Evolutionary conservation across 768 basidiomycete species (phyloP), one percentile per base, ranked within the genome.

Genomic region (Trametes elegans): DNA sequence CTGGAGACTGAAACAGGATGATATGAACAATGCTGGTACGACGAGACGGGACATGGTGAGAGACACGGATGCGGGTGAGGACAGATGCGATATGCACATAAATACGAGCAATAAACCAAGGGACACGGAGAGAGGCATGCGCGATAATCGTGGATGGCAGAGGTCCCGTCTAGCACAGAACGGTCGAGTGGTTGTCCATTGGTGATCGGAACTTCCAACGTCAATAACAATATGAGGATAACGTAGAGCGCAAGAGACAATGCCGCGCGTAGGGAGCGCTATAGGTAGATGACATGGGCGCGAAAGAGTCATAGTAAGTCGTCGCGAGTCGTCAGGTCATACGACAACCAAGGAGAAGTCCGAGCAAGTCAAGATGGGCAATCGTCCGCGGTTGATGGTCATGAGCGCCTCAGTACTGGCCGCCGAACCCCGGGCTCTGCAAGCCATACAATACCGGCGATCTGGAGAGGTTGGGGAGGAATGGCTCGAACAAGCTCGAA

Each of bases 181-280:
- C 52, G 18, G 36, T 28, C 5, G 56, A 47, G 39, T 52, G n/a
- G n/a, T n/a, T n/a, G 51, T 36, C 51, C 42, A 36, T 45, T 36
- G 23, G n/a, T 7, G 54, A 52, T 41, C 59, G 44, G 53, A 55
- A 48, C 39, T 13, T 27, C 28, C 46, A 41, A 29, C 16, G 26
- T 45, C 39, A 52, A 56, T 58, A 58, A 58, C 29, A 36, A 58
- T 56, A 51, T 39, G 19, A 50, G 42, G 36, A 56, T 39, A 60
- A 49, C 34, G 43, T 53, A 42, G 43, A 36, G 24, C 42, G 34
- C n/a, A 11, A 23, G 9, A 31, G 18, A 24, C 40, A 9, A 24
- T 23, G 38, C 38, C n/a, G 34, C 34, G n/a, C 13, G 5, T 5
- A n/a, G 13, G n/a, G 34, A 4, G 34, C 9, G 4, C 13, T 5